Evolutionary conservation across 1,284 basidiomycete genomes (phyloP), one percentile per base, ranked within the genome.

Genomic region (Tilletia indica): DNA sequence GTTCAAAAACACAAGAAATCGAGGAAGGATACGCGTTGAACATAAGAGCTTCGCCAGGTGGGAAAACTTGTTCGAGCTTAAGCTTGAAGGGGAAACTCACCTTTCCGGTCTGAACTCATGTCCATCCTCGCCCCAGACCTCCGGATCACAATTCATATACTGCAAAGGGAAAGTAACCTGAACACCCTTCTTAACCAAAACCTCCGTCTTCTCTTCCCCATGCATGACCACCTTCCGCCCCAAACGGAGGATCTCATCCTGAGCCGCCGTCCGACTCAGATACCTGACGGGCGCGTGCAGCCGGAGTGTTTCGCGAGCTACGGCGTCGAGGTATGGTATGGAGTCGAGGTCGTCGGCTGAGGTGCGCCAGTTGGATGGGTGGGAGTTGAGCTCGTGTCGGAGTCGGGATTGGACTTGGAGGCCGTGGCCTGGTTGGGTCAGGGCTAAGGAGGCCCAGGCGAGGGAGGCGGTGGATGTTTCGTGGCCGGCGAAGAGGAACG

Each of bases 251-350:
- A 51, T 6, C 19, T 51, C 49, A 25, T 49, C 47, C 38, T 34
- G 34, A n/a, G 45, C 45, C 12, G 68, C 68, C 14, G 21, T n/a
- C 21, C 68, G 42, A 6, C 6, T 54, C 39, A 61, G 36, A n/a
- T 54, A 39, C 16, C 68, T 14, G 25, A 69, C 68, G 2, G 68
- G 68, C 39, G 45, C 21, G 61, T 48, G 31, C 19, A 69, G 21
- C 5, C 68, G 39, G 21, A 69, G 68, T 12, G 48, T 25, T 34
- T 69, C 68, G n/a, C 61, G 51, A 25, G 21, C 61, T 14, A 69
- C 68, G 36, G 68, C 68, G 48, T 54, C 39, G 4, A 69, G 68
- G 61, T 69, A 69, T 21, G 68, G 68, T 19, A 69, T 31, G n/a
- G 68, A 31, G 38, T 54, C 68, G 47, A 54, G 36, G 34, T 31